These are phyloP conservation scores for Terfezia claveryi DNA, from an alignment of 495 filamentous ascomycete species.

Conservation along the genomic window DNA sequence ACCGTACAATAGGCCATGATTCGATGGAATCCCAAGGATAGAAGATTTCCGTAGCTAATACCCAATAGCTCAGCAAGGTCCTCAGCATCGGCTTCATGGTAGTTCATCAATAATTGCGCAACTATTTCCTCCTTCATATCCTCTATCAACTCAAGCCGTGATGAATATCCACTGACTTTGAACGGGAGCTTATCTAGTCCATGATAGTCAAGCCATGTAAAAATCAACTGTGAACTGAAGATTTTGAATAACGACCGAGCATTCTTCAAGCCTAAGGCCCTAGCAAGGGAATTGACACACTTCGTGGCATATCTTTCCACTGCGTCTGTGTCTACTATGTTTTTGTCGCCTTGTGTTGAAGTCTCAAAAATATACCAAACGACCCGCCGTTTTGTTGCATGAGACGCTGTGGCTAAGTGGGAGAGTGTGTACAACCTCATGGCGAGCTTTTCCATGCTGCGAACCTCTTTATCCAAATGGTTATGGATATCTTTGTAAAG, in stretches of 20 bases:
- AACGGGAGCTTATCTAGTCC: slow-evolving; percentile 46
- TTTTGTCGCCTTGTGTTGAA: slow-evolving; percentile 23
- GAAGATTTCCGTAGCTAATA: slow-evolving; percentile 30
- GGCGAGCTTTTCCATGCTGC: slow-evolving; percentile 64
- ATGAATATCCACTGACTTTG: slow-evolving; percentile 54
- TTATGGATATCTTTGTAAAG: slow-evolving; percentile 56
- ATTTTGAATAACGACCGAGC: slow-evolving; percentile 56
- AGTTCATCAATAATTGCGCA: slow-evolving; percentile 69
- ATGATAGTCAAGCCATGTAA: slow-evolving; percentile 42
- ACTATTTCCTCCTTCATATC: slow-evolving; percentile 61
- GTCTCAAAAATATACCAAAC: slow-evolving; percentile 91
- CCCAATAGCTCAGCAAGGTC: slow-evolving; percentile 36
- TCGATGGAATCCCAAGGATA: slow-evolving; percentile 52
- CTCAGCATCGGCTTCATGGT: slow-evolving; percentile 37
- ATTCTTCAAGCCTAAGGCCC: slow-evolving; percentile 36
- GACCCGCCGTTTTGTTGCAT: slow-evolving; percentile 52
- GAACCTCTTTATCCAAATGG: slow-evolving; percentile 45
- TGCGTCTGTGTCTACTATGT: slow-evolving; percentile 23
- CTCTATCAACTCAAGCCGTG: slow-evolving; percentile 42
- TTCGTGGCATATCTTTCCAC: slow-evolving; percentile 45
- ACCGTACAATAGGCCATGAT: slow-evolving; percentile 66
- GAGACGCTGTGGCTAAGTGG: slow-evolving; percentile 50
- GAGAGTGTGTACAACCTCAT: slow-evolving; percentile 55
- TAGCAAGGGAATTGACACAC: slow-evolving; percentile 44
- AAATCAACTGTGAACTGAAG: slow-evolving; percentile 79